Percentiles rank a stretch among this genome's conserved stretches.
Conservation (phyloP, 2,329 filamentous ascomycete genomes). For the Xylogone sp. region DNA sequence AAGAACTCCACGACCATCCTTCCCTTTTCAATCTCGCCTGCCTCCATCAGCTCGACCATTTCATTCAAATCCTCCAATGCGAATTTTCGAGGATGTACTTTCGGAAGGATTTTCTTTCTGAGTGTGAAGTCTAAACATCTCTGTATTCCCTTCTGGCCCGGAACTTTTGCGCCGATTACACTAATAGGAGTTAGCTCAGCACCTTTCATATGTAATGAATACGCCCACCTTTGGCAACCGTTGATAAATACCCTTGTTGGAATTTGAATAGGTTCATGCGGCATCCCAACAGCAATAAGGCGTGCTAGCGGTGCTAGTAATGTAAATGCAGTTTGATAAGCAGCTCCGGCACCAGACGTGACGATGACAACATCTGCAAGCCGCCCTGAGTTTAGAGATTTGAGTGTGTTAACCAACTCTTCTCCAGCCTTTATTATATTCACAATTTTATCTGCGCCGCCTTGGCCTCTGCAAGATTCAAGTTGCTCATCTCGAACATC, state of each 20-base stretch:
- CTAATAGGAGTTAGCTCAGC: background rate
- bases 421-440: background rate
- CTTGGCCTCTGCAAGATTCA: conserved; percentile 1
- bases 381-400: background rate
- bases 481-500: conserved; percentile 14
- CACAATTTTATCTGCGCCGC: background rate
- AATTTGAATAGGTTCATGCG: background rate
- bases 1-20: background rate
- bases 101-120: background rate
- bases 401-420: background rate
- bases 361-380: background rate
- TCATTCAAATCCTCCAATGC: background rate
- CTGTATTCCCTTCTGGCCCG: background rate
- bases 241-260: background rate
- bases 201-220: background rate
- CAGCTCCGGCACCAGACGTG: background rate
- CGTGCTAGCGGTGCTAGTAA: background rate
- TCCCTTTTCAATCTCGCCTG: background rate
- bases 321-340: background rate
- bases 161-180: background rate
- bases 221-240: background rate
- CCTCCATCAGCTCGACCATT: background rate
- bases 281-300: background rate
- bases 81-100: background rate
- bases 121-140: background rate